Evolutionary conservation across 257 asterid genomes (phyloP), one percentile per base, ranked within the genome.

Genomic region (Rubia yunnanensis): DNA sequence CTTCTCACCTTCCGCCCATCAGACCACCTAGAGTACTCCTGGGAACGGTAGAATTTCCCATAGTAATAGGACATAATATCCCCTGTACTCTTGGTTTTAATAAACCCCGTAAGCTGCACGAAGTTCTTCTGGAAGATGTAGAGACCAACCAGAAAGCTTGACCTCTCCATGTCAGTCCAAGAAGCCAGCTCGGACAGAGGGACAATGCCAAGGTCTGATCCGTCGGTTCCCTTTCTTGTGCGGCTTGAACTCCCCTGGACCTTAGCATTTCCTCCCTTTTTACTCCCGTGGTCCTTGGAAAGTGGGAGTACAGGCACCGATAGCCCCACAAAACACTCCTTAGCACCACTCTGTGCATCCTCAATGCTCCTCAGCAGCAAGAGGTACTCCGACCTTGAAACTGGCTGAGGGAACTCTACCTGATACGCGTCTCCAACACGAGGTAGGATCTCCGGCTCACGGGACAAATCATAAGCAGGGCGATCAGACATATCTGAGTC

Each of bases 101-200:
- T 35, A 34, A 89, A 87, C 68, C 78, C 75, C 68, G 60, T 70
- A 62, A 89, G 78, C 56, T 72, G 86, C 26, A 72, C 81, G 55
- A 89, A 85, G 26, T 86, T 75, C 80, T 85, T 87, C 73, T 75
- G 86, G 60, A 89, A 89, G 23, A 80, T 70, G 72, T 86, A 89
- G 66, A 89, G 66, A 26, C 86, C 94, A 1, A 85, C 81, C 63
- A 89, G 73, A 50, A 85, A 82, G 65, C 83, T 70, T 49, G 72
- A 75, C 77, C 74, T 86, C 64, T 82, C 95, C 67, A 72, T 76
- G 58, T 73, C 83, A 74, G 71, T 82, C 95, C 90, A 86, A 34
- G 36, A 27, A 68, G 63, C 77, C 54, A 63, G 53, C 48, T 64
- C 72, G 20, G 53, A 67, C 53, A 84, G 86, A 18, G 96, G 94